phyloP scores from a whole-genome alignment of 352 stramenopile species.

The Pythium rishiriense region DNA sequence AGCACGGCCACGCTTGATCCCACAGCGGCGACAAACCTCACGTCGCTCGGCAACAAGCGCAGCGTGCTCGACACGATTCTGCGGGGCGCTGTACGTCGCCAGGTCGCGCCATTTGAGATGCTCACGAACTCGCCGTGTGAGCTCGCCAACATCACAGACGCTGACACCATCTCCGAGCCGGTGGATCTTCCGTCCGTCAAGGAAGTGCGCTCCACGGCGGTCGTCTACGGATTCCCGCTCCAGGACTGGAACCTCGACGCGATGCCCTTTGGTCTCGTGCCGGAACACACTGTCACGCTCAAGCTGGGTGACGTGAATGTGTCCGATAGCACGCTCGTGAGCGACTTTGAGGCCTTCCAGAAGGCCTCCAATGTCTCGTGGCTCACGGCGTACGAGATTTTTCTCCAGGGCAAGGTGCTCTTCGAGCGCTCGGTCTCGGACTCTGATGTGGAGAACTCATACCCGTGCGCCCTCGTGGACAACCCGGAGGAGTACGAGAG shows the following conservation, averaged over 20 bases:
- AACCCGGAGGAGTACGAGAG: too few relatives aligned
- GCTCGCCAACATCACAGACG: constrained; percentile 15
- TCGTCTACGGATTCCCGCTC: constrained; percentile 37
- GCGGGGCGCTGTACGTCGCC: constrained; percentile 26
- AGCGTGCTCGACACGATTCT: constrained; percentile 44
- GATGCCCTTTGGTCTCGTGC: constrained; percentile 29
- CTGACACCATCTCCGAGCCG: neutral
- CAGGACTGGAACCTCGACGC: constrained; percentile 47
- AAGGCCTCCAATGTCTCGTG: constrained; percentile 23
- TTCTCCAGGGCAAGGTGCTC: constrained; percentile 42
- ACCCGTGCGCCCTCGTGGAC: constrained; percentile 38
- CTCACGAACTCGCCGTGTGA: constrained; percentile 32
- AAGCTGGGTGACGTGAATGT: constrained; percentile 4
- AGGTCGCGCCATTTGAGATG: constrained; percentile 36
- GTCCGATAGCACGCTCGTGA: neutral
- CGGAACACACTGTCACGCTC: constrained; percentile 25
- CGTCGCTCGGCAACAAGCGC: constrained; percentile 1
- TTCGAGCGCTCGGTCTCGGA: constrained; percentile 41
- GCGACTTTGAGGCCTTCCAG: constrained; percentile 26
- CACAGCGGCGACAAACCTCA: constrained; percentile 2
- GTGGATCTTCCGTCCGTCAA: constrained; percentile 32
- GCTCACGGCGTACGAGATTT: constrained; percentile 38
- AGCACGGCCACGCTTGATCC: neutral
- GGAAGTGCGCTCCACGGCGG: constrained; percentile 36
- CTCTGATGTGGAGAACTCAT: constrained; percentile 30